Percentiles rank a stretch among this genome's conserved stretches.
These are phyloP conservation scores for Trichoderma brevicompactum DNA, from an alignment of 2,329 filamentous ascomycete species.

Conservation along the genomic window DNA sequence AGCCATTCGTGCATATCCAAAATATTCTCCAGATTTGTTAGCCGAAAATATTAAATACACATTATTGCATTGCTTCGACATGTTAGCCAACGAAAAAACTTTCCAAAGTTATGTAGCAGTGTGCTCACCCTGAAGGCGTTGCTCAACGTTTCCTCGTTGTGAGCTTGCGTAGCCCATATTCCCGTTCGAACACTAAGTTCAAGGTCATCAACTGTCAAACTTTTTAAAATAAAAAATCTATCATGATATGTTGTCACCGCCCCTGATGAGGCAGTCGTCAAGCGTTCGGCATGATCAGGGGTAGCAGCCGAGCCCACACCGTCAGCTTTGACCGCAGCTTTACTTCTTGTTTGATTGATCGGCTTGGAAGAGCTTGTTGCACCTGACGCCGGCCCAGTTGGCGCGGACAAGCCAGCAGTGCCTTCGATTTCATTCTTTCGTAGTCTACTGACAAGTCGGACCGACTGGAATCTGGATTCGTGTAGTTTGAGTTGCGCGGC, in stretches of 20 bases:
- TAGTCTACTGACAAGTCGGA: constrained; percentile 82
- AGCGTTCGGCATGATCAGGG: neutral
- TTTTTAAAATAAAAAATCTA: constrained; percentile 91
- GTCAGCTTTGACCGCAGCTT: constrained; percentile 5
- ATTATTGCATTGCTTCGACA: constrained; percentile 70
- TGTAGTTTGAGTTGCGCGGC: constrained; percentile 83
- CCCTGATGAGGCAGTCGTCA: neutral
- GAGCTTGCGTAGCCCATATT: constrained; percentile 91
- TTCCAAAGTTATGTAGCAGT: neutral
- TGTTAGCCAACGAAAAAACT: constrained; percentile 21
- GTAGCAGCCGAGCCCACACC: neutral
- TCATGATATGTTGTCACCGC: constrained; percentile 54
- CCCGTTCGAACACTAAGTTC: constrained; percentile 86
- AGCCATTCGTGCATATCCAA: constrained; percentile 89
- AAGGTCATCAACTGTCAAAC: constrained; percentile 85
- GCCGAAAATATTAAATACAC: constrained; percentile 95
- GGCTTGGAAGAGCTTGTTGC: constrained; percentile 35
- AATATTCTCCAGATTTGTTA: constrained; percentile 97
- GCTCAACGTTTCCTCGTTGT: constrained; percentile 86
- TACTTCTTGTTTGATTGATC: constrained; percentile 30
- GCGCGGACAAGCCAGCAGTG: constrained; percentile 54
- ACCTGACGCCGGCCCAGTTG: constrained; percentile 58
- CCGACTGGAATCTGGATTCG: constrained; percentile 85
- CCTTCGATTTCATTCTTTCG: constrained; percentile 60
- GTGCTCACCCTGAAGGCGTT: constrained; percentile 74